A percentile compares a stretch with the other conserved stretches of the same genome.
Evolutionary conservation across 768 basidiomycete species (phyloP).

Genomic region (Calocybe cyanea): DNA sequence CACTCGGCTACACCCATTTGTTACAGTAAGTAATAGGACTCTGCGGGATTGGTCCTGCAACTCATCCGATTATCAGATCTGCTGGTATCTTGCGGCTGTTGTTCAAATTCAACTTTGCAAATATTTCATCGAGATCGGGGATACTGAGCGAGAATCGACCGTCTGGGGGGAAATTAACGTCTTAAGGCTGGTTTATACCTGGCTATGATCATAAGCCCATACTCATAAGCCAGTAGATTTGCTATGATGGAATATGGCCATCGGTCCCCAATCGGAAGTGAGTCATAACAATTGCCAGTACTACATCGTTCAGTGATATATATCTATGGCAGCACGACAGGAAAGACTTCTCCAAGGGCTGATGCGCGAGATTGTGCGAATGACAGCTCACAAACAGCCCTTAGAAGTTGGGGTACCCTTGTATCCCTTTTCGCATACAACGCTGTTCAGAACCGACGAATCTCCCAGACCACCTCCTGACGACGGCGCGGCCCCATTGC

Average conservation of each 20-base stretch:
- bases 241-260: constrained; percentile 82
- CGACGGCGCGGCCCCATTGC: constrained; percentile 34
- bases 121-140: constrained; percentile 79
- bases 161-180: constrained; percentile 90
- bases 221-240: constrained; percentile 41
- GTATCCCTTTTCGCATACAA: constrained; percentile 74
- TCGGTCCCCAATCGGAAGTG: constrained; percentile 80
- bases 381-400: constrained; percentile 78
- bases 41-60: constrained; percentile 4
- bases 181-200: constrained; percentile 47
- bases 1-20: constrained; percentile 76
- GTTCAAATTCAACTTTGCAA: constrained; percentile 86
- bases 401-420: constrained; percentile 77
- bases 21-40: constrained; percentile 56
- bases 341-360: constrained; percentile 77
- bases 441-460: constrained; percentile 53
- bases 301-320: constrained; percentile 6
- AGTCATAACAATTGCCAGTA: constrained; percentile 27
- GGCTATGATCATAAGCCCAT: background rate
- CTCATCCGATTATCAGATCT: constrained; percentile 49
- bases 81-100: constrained; percentile 88
- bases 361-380: constrained; percentile 80
- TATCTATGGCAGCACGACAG: constrained; percentile 59
- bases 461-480: constrained; percentile 24
- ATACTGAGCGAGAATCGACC: constrained; percentile 66